phyloP scores from a whole-genome alignment of 2,329 filamentous ascomycete species.

The Byssochlamys sp. region DNA sequence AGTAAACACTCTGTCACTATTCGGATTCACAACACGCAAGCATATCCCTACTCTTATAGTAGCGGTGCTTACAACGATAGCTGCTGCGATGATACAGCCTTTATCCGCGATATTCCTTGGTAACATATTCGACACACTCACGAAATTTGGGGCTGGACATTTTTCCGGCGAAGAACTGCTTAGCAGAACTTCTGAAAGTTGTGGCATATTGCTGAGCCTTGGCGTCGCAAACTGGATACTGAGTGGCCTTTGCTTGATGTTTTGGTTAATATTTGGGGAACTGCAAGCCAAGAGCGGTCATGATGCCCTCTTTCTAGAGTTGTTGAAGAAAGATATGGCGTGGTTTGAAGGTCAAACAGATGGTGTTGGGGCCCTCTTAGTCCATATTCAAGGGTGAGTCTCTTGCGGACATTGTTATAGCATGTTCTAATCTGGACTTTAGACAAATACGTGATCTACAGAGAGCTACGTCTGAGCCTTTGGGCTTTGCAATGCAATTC shows the following conservation, averaged over 20 bases:
- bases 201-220: slow-evolving; percentile 53
- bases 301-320: slow-evolving; percentile 52
- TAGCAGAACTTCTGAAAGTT: slow-evolving; percentile 48
- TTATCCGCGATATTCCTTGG: slow-evolving; percentile 62
- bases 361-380: slow-evolving; percentile 62
- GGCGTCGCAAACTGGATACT: slow-evolving; percentile 58
- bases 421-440: neutral
- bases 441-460: slow-evolving; percentile 80
- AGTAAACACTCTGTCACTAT: slow-evolving; percentile 49
- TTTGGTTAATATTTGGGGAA: slow-evolving; percentile 74
- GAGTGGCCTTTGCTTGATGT: slow-evolving; percentile 55
- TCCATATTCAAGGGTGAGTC: slow-evolving; percentile 62
- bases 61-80: slow-evolving; percentile 48
- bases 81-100: slow-evolving; percentile 56
- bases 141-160: slow-evolving; percentile 52
- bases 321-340: slow-evolving; percentile 63
- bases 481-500: slow-evolving; percentile 61
- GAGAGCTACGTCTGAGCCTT: slow-evolving; percentile 64
- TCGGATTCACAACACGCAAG: slow-evolving; percentile 58
- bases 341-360: slow-evolving; percentile 73
- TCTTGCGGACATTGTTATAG: neutral
- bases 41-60: slow-evolving; percentile 48
- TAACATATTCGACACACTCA: slow-evolving; percentile 62
- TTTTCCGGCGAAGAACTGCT: slow-evolving; percentile 45
- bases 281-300: slow-evolving; percentile 62